Conservation (phyloP, 768 basidiomycete genomes). For the Lactarius sanguifluus region DNA sequence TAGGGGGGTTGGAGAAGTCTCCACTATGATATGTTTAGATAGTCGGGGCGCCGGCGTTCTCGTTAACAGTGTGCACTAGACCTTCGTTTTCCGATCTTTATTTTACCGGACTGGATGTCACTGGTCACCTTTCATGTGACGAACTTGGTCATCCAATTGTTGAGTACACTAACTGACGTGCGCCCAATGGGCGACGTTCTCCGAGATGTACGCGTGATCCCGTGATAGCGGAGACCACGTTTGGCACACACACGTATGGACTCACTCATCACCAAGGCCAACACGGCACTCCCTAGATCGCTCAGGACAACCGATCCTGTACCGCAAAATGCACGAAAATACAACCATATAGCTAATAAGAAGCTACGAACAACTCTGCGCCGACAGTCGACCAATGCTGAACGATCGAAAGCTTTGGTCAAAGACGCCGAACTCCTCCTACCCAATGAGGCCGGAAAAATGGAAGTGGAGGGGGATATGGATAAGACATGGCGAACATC, state of each 20-base stretch:
- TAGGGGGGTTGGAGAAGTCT: neutral
- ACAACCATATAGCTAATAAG: conserved; percentile 67
- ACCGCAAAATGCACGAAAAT: conserved; percentile 47
- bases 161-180: no score
- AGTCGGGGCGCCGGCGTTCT: neutral
- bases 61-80: neutral
- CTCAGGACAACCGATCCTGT: conserved; percentile 52
- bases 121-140: no score
- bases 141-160: no score
- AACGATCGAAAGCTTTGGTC: conserved; percentile 57
- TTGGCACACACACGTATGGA: conserved; percentile 8
- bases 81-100: neutral
- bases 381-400: conserved; percentile 59
- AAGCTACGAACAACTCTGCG: conserved; percentile 72
- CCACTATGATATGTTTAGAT: neutral
- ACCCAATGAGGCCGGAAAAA: conserved; percentile 64
- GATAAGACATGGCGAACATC: conserved; percentile 88
- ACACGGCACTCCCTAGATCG: conserved; percentile 67
- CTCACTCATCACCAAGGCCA: conserved; percentile 18
- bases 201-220: neutral
- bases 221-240: neutral
- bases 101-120: no score
- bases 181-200: no score
- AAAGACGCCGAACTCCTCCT: conserved; percentile 74
- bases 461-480: conserved; percentile 75